A percentile compares a stretch with the other conserved stretches of the same genome.
Evolutionary conservation across 441 rosid species (phyloP).

Genomic region (Euphorbia schlechtendalii): DNA sequence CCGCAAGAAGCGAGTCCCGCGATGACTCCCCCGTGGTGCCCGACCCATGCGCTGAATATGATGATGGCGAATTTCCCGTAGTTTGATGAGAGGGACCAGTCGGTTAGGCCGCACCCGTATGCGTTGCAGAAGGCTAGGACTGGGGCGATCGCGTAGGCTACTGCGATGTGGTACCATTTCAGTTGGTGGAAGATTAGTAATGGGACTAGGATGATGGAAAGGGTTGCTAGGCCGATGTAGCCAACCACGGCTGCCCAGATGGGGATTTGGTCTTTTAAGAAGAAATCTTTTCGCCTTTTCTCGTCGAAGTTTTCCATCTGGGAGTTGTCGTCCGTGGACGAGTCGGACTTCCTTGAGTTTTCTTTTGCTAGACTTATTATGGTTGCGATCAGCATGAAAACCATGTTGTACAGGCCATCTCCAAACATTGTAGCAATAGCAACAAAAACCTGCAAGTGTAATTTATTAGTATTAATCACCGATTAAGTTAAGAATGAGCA

Average conservation of each 20-base stretch:
- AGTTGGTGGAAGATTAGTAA: constrained; percentile 52
- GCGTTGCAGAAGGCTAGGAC: constrained; percentile 88
- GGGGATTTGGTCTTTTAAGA: constrained; percentile 72
- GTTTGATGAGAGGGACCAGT: constrained; percentile 91
- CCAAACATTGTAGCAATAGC: constrained; percentile 67
- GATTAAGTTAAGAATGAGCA: too few species aligned
- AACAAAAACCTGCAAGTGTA: constrained; percentile 47
- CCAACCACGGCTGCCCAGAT: constrained; percentile 47
- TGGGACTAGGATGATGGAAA: constrained; percentile 50
- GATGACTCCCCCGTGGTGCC: constrained; percentile 60
- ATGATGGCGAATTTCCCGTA: constrained; percentile 80
- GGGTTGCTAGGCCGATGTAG: constrained; percentile 42
- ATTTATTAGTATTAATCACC: too few species aligned
- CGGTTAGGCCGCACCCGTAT: constrained; percentile 87
- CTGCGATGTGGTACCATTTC: constrained; percentile 66
- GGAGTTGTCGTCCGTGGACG: constrained; percentile 14
- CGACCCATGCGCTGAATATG: constrained; percentile 72
- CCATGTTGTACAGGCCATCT: constrained; percentile 56
- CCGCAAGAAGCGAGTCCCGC: constrained; percentile 87
- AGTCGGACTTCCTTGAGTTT: constrained; percentile 8
- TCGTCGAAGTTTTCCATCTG: constrained; percentile 33
- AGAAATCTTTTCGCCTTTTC: constrained; percentile 42
- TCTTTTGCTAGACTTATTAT: constrained; percentile 23
- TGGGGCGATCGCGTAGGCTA: constrained; percentile 61
- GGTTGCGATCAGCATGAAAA: constrained; percentile 42